A percentile compares a stretch with the other conserved stretches of the same genome.
phyloP scores from a whole-genome alignment of 768 basidiomycete genomes.

The Peribolospora kevripleyi region DNA sequence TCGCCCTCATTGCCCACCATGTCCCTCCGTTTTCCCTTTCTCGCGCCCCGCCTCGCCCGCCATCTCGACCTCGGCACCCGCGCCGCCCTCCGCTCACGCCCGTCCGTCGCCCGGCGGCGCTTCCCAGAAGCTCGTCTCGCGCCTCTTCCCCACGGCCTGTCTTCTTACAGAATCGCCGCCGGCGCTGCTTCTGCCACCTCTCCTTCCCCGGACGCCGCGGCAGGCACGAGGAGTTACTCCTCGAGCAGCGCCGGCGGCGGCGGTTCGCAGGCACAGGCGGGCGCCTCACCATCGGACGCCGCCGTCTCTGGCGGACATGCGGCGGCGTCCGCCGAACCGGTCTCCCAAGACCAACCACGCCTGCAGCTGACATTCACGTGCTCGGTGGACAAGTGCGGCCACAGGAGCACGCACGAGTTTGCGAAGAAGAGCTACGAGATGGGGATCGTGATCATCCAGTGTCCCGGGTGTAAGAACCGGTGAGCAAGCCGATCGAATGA shows the following conservation, averaged over 20 bases:
- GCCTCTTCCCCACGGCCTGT: background rate
- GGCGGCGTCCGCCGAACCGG: no score
- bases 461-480: constrained; percentile 74
- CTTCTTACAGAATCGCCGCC: background rate
- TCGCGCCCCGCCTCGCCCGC: constrained; percentile 1
- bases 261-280: background rate
- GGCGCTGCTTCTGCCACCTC: constrained; percentile 3
- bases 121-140: background rate
- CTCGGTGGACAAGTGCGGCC: constrained; percentile 34
- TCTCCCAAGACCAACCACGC: constrained; percentile 27
- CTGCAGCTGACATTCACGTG: constrained; percentile 68
- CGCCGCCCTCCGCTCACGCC: no score
- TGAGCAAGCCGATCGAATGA: background rate
- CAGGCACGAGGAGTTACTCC: constrained; percentile 4
- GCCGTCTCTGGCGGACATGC: no score
- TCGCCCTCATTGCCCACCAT: constrained; percentile 3
- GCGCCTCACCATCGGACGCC: background rate
- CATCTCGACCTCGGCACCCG: background rate
- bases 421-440: constrained; percentile 57
- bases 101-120: no score
- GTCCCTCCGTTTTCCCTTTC: constrained; percentile 2
- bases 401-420: constrained; percentile 71
- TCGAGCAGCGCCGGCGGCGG: no score
- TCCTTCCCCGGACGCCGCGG: constrained; percentile 4
- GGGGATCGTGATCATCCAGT: constrained; percentile 75